Evolutionary conservation across 2,329 filamentous ascomycete species (phyloP), one percentile per base, ranked within the genome.

Genomic region (Colletotrichum costaricense): DNA sequence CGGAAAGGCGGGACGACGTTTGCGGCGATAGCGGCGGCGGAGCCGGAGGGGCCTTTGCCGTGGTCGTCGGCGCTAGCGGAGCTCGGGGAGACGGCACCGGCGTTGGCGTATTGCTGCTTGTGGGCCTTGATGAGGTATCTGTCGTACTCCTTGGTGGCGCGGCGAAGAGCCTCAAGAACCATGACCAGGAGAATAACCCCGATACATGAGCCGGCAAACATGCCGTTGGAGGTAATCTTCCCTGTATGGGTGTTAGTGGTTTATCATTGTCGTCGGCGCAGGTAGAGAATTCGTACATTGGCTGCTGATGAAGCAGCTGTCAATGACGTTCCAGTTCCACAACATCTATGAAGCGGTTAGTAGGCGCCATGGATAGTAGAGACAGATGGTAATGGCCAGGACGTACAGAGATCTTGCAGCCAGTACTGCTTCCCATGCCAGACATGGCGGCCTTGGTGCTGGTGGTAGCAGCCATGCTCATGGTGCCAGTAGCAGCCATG

Each of bases 161-260:
- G 92, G 63, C 94, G 93, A 26, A 97, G 87, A 70, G 92, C 84
- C 79, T 97, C 94, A 76, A 97, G 91, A 6, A 84, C 78, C 65
- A 96, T 87, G 76, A 93, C 93, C 66, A 97, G 90, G n/a, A 92
- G 84, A 74, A 95, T 86, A 46, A 95, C 91, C 73, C 93, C 94
- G 78, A 97, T 92, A 84, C 94, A 97, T 65, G 92, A 93, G 26
- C 92, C 94, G 60, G 93, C 94, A 79, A 97, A 96, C 88, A 93
- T 93, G 80, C 88, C 91, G 3, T 82, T 83, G 28, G 91, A 92
- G 19, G 85, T 91, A 80, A 96, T 89, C n/a, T 60, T 58, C 54
- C 64, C 19, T 28, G 35, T 19, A 12, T 9, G 55, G 5, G 6
- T 59, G 54, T 67, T n/a, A 57, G 35, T 42, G 24, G 4, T 22